phyloP scores from a whole-genome alignment of 129 eudicot species.

The Escallonia rubra region DNA sequence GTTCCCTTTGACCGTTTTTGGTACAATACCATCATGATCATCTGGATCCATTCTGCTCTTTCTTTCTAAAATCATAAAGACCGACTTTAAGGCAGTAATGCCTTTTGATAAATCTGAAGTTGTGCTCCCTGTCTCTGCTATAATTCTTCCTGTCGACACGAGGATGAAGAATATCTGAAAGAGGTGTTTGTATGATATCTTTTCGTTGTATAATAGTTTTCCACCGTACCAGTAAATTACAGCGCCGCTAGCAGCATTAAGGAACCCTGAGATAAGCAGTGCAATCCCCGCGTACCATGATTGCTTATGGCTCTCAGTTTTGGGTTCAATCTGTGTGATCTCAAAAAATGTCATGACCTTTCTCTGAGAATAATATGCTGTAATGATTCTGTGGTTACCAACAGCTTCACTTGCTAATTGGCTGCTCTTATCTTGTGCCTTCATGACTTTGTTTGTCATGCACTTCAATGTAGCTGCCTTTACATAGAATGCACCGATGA shows the following conservation, averaged over 20 bases:
- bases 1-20: neutral
- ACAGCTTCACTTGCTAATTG: constrained; percentile 38
- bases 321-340: constrained; percentile 11
- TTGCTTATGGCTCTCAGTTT: constrained; percentile 15
- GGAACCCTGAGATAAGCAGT: constrained; percentile 21
- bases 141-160: too few species aligned
- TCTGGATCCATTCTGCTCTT: constrained; percentile 9
- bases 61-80: constrained; percentile 25
- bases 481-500: constrained; percentile 20
- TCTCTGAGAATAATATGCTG: constrained; percentile 25
- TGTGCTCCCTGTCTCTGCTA: constrained; percentile 41
- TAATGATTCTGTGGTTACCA: constrained; percentile 29
- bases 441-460: constrained; percentile 8
- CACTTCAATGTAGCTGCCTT: constrained; percentile 10
- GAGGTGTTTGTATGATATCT: constrained; percentile 26
- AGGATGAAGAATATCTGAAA: constrained; percentile 40
- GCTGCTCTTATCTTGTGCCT: constrained; percentile 28
- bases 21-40: neutral
- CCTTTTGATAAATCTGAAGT: constrained; percentile 22
- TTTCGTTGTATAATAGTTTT: constrained; percentile 21
- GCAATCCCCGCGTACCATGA: constrained; percentile 28
- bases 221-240: constrained; percentile 46
- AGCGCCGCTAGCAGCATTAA: constrained; percentile 17
- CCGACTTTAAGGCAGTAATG: constrained; percentile 24
- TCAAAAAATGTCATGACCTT: constrained; percentile 17